A percentile compares a stretch with the other conserved stretches of the same genome.
Conservation (phyloP, 495 filamentous ascomycete species). For the Talaromyces nanjingensis region DNA sequence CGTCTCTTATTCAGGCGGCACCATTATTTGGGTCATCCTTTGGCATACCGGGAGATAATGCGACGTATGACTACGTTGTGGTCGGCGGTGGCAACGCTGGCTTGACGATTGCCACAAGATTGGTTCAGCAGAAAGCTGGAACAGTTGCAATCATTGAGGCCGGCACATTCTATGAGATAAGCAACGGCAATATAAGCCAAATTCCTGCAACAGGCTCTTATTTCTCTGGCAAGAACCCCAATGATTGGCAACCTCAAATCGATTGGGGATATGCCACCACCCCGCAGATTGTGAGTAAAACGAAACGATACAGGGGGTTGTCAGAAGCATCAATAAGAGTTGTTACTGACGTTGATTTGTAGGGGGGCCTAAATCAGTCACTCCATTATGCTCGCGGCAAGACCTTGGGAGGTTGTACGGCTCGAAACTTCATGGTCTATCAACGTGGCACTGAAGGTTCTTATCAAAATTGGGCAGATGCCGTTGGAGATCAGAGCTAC, state of each 20-base stretch:
- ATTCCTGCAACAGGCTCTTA: slow-evolving; percentile 29
- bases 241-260: slow-evolving; percentile 23
- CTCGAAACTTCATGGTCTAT: slow-evolving; percentile 47
- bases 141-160: slow-evolving; percentile 50
- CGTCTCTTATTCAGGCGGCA: no score
- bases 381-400: slow-evolving; percentile 27
- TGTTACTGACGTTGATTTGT: no score
- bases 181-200: slow-evolving; percentile 32
- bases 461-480: slow-evolving; percentile 49
- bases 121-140: slow-evolving; percentile 27
- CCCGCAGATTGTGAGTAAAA: slow-evolving; percentile 25
- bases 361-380: background rate
- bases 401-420: slow-evolving; percentile 35
- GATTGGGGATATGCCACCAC: slow-evolving; percentile 46
- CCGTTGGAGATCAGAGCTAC: slow-evolving; percentile 48
- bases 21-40: no score
- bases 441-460: slow-evolving; percentile 33
- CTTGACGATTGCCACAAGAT: slow-evolving; percentile 38
- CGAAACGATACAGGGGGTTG: background rate
- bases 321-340: no score
- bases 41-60: no score
- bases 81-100: slow-evolving; percentile 53
- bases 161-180: slow-evolving; percentile 46
- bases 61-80: slow-evolving; percentile 43
- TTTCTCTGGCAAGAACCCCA: slow-evolving; percentile 17